Conservation (phyloP, 495 filamentous ascomycete genomes). For the Gamarada debralockiae region DNA sequence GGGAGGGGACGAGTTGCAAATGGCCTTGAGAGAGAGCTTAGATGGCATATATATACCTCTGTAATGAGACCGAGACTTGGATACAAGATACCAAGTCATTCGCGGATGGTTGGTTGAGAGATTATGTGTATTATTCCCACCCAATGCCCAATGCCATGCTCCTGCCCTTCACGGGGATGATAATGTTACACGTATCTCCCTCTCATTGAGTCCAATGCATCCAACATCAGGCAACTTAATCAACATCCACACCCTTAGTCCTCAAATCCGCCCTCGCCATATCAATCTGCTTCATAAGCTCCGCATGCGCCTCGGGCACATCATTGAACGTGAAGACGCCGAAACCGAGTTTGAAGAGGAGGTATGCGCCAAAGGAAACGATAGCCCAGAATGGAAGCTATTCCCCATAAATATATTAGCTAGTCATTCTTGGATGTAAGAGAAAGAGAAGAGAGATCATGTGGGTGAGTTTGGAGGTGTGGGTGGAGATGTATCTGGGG, state of each 20-base stretch:
- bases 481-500: background rate
- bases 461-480: background rate
- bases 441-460: background rate
- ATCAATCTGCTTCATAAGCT: conserved; percentile 80
- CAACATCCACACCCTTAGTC: conserved; percentile 68
- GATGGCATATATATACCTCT: too few species aligned
- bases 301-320: conserved; percentile 84
- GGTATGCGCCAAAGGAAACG: conserved; percentile 89
- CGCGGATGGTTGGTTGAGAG: too few species aligned
- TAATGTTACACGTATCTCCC: background rate
- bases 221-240: conserved; percentile 34
- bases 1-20: too few species aligned
- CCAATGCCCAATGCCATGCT: background rate
- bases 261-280: conserved; percentile 62
- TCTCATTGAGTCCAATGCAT: background rate
- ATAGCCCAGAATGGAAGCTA: conserved; percentile 91
- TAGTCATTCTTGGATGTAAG: too few species aligned
- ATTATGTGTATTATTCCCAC: background rate
- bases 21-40: too few species aligned
- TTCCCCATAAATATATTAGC: background rate
- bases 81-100: too few species aligned
- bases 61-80: too few species aligned
- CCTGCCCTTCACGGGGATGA: background rate
- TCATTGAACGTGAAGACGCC: conserved; percentile 96
- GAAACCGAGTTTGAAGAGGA: conserved; percentile 85